Evolutionary conservation across 2,329 filamentous ascomycete genomes (phyloP).

Genomic region (Mycosphaerelloides madeirae): DNA sequence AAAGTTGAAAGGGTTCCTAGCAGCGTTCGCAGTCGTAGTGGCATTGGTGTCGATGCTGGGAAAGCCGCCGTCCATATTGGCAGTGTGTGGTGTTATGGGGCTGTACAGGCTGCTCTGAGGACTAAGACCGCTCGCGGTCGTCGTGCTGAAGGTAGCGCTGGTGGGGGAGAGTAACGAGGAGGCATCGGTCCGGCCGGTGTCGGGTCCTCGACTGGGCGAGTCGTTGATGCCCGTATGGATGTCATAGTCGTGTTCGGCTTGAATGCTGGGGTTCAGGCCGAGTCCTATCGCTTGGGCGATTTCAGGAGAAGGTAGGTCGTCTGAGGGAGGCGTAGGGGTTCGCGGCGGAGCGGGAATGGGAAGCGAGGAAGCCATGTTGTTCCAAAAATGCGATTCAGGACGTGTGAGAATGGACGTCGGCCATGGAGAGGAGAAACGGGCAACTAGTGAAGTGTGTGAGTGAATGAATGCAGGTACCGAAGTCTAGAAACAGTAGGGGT

Average conservation of each 20-base stretch:
- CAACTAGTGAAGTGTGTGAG: no score
- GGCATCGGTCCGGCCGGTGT: constrained; percentile 16
- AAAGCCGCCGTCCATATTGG: constrained; percentile 28
- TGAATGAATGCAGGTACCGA: background rate
- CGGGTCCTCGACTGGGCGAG: constrained; percentile 13
- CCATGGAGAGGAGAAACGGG: background rate
- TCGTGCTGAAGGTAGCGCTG: constrained; percentile 24
- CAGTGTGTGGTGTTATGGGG: constrained; percentile 32
- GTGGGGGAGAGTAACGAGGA: constrained; percentile 28
- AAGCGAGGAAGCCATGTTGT: constrained; percentile 59
- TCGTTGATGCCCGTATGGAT: constrained; percentile 26
- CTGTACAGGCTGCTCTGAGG: constrained; percentile 25
- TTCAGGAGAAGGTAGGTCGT: constrained; percentile 33
- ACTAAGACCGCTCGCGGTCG: constrained; percentile 17
- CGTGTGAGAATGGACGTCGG: background rate
- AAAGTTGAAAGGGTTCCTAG: constrained; percentile 84
- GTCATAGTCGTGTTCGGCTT: constrained; percentile 30
- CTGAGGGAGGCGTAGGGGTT: constrained; percentile 60
- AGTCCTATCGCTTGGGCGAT: constrained; percentile 7
- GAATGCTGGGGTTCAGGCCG: constrained; percentile 22
- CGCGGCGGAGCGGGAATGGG: constrained; percentile 57
- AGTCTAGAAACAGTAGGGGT: background rate
- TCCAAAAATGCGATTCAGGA: constrained; percentile 11
- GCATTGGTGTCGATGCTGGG: constrained; percentile 19
- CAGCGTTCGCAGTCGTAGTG: constrained; percentile 21